Conservation (phyloP, 306 rosid species). For the Quercus engelmannii region DNA sequence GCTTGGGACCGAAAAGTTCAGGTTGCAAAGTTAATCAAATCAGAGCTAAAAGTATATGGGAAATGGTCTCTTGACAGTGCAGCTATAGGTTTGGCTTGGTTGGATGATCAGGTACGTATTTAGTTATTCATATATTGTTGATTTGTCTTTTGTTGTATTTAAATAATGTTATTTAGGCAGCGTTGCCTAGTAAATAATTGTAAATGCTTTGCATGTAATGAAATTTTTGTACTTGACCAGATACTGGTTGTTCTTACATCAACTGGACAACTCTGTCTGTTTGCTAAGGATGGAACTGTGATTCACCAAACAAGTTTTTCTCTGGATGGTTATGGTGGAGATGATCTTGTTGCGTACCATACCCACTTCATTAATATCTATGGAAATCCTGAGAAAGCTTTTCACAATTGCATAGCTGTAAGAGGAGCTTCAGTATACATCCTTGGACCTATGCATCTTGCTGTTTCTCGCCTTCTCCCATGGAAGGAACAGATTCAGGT, state of each 20-base stretch:
- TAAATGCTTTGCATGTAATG: conserved; percentile 17
- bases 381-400: conserved; percentile 95
- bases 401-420: conserved; percentile 76
- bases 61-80: conserved; percentile 90
- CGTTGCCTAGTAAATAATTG: neutral
- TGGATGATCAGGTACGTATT: conserved; percentile 77
- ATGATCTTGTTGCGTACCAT: conserved; percentile 81
- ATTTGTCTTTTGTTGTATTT: conserved; percentile 7
- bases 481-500: conserved; percentile 95
- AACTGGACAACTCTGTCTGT: conserved; percentile 75
- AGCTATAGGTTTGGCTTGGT: conserved; percentile 89
- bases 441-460: conserved; percentile 77
- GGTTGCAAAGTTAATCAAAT: conserved; percentile 86
- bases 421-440: conserved; percentile 95
- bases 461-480: conserved; percentile 89
- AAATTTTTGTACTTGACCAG: conserved; percentile 46
- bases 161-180: conserved; percentile 6
- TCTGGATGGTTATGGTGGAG: conserved; percentile 65
- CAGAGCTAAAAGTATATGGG: conserved; percentile 77
- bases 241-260: conserved; percentile 85
- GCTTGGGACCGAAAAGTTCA: conserved; percentile 95
- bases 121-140: neutral
- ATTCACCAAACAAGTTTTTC: conserved; percentile 88
- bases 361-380: conserved; percentile 68
- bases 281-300: conserved; percentile 81